phyloP scores from a whole-genome alignment of 768 basidiomycete genomes.

The Psilocybe sp. region DNA sequence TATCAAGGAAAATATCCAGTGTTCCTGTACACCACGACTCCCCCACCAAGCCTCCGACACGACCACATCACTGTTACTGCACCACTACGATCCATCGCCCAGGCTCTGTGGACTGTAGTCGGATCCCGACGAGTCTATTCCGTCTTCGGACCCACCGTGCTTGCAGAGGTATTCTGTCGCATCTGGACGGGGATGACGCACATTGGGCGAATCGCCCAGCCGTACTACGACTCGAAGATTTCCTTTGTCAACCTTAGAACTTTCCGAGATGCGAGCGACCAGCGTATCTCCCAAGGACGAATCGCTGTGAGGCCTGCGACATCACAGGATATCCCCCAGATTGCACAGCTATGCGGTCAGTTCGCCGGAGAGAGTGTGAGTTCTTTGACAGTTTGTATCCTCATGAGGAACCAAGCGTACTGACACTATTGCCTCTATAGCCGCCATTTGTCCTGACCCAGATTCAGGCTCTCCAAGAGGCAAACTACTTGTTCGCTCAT shows the following conservation, averaged over 20 bases:
- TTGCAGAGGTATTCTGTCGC: conserved; percentile 44
- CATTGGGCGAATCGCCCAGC: conserved; percentile 27
- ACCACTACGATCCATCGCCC: conserved; percentile 41
- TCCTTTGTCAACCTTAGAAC: conserved; percentile 50
- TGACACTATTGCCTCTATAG: conserved; percentile 29
- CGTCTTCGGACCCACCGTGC: conserved; percentile 52
- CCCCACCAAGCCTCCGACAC: conserved; percentile 32
- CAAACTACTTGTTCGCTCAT: conserved; percentile 42
- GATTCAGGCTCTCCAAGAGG: conserved; percentile 47
- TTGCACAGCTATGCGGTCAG: conserved; percentile 47
- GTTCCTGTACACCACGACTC: conserved; percentile 55
- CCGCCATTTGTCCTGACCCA: conserved; percentile 50
- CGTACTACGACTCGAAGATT: conserved; percentile 64
- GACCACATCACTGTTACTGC: conserved; percentile 26
- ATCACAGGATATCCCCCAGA: conserved; percentile 29
- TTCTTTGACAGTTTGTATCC: background rate
- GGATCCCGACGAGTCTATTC: conserved; percentile 46
- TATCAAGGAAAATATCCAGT: conserved; percentile 60
- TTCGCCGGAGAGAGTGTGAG: conserved; percentile 64
- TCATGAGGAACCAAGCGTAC: background rate
- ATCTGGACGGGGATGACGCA: conserved; percentile 49
- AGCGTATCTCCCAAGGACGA: conserved; percentile 7
- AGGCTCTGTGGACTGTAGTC: conserved; percentile 32
- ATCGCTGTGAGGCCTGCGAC: conserved; percentile 44
- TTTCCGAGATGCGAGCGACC: conserved; percentile 21